phyloP scores from a whole-genome alignment of 495 filamentous ascomycete species.

The Aspergillus ellipticus region DNA sequence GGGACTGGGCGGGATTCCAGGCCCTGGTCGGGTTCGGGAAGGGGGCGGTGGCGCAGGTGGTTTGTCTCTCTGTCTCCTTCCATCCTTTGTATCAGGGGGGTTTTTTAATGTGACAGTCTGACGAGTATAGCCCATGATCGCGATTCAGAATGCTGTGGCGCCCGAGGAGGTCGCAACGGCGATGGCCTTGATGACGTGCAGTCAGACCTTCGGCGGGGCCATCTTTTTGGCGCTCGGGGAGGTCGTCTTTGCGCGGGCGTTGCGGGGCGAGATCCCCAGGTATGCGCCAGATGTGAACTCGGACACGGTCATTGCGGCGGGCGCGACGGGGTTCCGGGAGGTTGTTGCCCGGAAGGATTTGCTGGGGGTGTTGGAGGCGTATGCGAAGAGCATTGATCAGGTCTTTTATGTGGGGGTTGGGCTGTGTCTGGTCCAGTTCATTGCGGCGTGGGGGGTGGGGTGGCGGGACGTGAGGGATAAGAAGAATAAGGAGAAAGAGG shows the following conservation, averaged over 20 bases:
- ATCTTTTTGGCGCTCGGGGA: conserved; percentile 64
- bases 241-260: conserved; percentile 62
- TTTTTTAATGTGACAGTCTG: no score
- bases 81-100: no score
- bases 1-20: conserved; percentile 53
- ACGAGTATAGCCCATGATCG: conserved; percentile 35
- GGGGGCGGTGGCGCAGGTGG: conserved; percentile 42
- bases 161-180: conserved; percentile 41
- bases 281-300: conserved; percentile 34
- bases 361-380: conserved; percentile 53
- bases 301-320: conserved; percentile 46
- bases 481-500: no score
- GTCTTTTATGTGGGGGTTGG: no score
- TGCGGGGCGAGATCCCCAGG: conserved; percentile 46
- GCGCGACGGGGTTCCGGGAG: conserved; percentile 54
- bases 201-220: conserved; percentile 61
- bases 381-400: conserved; percentile 45
- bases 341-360: conserved; percentile 41
- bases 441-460: no score
- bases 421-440: no score
- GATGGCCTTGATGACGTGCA: conserved; percentile 52
- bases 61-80: conserved; percentile 3
- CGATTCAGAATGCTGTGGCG: conserved; percentile 28
- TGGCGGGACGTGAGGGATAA: no score
- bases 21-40: conserved; percentile 47